These are phyloP conservation scores for Coemansia sp. DNA, from an alignment of 192 early-diverging fungal genomes.

Conservation along the genomic window DNA sequence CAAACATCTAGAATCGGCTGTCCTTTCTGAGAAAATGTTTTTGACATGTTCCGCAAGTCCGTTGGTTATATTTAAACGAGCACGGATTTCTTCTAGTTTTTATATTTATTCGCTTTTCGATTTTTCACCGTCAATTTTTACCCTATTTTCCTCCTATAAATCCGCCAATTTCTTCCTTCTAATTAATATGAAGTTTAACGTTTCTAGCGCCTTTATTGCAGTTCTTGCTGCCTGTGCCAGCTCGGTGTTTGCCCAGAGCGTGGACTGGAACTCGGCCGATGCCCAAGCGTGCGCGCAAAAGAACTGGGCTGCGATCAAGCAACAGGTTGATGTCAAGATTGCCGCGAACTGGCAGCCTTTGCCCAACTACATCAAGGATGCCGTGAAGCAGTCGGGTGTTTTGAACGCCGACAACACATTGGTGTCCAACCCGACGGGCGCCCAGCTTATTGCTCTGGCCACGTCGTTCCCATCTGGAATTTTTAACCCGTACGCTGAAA, in stretches of 20 bases:
- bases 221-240: conserved; percentile 18
- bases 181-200: conserved; percentile 30
- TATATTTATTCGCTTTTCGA: neutral
- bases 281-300: conserved; percentile 23
- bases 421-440: conserved; percentile 16
- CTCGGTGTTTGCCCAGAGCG: conserved; percentile 8
- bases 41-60: neutral
- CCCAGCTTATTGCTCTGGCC: conserved; percentile 14
- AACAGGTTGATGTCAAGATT: conserved; percentile 17
- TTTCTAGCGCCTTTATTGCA: conserved; percentile 11
- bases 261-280: conserved; percentile 26
- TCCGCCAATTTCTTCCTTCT: neutral
- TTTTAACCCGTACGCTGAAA: conserved; percentile 35
- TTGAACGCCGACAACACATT: conserved; percentile 25
- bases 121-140: neutral
- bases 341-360: conserved; percentile 18
- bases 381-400: neutral
- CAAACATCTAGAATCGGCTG: neutral
- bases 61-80: neutral
- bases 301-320: conserved; percentile 34
- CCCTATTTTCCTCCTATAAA: neutral
- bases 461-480: conserved; percentile 21
- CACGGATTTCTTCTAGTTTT: neutral
- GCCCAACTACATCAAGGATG: conserved; percentile 20
- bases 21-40: neutral